Evolutionary conservation across 306 rosid species (phyloP).

Genomic region (Dalbergia cochinchinensis): DNA sequence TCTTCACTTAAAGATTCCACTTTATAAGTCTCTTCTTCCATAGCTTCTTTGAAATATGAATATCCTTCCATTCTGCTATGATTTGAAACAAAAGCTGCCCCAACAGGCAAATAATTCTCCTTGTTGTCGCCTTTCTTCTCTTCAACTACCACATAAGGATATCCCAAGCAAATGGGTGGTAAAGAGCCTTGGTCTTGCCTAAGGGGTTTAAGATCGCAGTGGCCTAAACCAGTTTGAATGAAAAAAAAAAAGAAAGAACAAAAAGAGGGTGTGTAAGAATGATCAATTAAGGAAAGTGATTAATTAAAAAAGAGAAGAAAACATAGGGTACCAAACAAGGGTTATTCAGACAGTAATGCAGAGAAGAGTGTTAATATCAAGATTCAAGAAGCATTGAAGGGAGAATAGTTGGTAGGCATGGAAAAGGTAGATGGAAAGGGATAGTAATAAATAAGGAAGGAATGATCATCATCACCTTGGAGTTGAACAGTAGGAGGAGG

Average conservation of each 20-base stretch:
- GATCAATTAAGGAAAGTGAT: constrained; percentile 1
- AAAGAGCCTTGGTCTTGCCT: constrained; percentile 24
- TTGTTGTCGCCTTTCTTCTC: constrained; percentile 25
- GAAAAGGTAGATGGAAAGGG: background rate
- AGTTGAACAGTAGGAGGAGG: constrained; percentile 48
- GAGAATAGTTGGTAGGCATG: background rate
- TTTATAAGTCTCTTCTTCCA: constrained; percentile 49
- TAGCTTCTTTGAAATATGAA: constrained; percentile 44
- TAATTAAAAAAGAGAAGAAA: background rate
- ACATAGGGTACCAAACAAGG: constrained; percentile 33
- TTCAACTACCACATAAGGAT: constrained; percentile 40
- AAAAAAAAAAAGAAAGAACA: background rate
- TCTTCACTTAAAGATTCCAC: constrained; percentile 33
- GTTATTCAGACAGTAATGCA: background rate
- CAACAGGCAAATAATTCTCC: constrained; percentile 5
- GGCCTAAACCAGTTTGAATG: constrained; percentile 3
- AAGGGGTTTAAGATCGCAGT: constrained; percentile 1
- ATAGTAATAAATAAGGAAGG: background rate
- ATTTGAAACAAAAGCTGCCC: constrained; percentile 22
- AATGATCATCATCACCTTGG: constrained; percentile 12
- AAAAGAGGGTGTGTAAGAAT: background rate
- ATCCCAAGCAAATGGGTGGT: constrained; percentile 3
- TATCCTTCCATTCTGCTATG: constrained; percentile 55
- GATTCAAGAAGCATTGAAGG: background rate
- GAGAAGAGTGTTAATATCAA: too few species aligned